Evolutionary conservation across 2,329 filamentous ascomycete genomes (phyloP).

Genomic region (Trichoderma sp.): DNA sequence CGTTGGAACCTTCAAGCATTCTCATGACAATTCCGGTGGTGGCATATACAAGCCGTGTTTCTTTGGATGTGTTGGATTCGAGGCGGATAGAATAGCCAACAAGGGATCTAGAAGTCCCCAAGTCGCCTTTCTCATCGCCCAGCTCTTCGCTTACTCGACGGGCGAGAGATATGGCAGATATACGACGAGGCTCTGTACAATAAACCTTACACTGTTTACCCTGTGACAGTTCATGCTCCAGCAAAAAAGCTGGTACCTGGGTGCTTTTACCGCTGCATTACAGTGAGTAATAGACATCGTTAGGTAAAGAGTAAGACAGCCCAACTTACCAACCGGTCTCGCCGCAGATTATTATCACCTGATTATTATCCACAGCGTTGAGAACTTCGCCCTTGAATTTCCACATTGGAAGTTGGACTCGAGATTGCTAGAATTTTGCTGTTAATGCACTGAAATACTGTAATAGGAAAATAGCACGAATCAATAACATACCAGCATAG

Average conservation of each 20-base stretch:
- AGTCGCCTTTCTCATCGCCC: slow-evolving; percentile 77
- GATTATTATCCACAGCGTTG: slow-evolving; percentile 72
- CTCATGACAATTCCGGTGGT: slow-evolving; percentile 93
- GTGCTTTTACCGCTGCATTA: slow-evolving; percentile 80
- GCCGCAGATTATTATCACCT: slow-evolving; percentile 90
- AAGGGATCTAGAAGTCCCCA: slow-evolving; percentile 80
- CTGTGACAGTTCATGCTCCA: slow-evolving; percentile 82
- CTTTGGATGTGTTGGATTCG: slow-evolving; percentile 79
- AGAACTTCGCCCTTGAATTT: slow-evolving; percentile 78
- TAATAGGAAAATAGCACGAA: neutral
- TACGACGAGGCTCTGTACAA: slow-evolving; percentile 91
- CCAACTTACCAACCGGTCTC: slow-evolving; percentile 78
- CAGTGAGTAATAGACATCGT: slow-evolving; percentile 29
- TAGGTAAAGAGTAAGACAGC: neutral
- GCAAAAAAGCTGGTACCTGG: slow-evolving; percentile 89
- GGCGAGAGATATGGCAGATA: slow-evolving; percentile 93
- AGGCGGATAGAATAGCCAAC: slow-evolving; percentile 94
- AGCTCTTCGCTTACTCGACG: slow-evolving; percentile 92
- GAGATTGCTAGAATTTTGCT: slow-evolving; percentile 49
- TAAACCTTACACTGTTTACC: slow-evolving; percentile 88
- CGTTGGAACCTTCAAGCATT: slow-evolving; percentile 89
- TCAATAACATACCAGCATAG: slow-evolving; percentile 66
- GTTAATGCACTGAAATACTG: neutral
- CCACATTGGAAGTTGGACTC: slow-evolving; percentile 88
- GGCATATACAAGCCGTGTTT: slow-evolving; percentile 86